Evolutionary conservation across 2,329 filamentous ascomycete genomes (phyloP).

Genomic region (Setomelanomma holmii): DNA sequence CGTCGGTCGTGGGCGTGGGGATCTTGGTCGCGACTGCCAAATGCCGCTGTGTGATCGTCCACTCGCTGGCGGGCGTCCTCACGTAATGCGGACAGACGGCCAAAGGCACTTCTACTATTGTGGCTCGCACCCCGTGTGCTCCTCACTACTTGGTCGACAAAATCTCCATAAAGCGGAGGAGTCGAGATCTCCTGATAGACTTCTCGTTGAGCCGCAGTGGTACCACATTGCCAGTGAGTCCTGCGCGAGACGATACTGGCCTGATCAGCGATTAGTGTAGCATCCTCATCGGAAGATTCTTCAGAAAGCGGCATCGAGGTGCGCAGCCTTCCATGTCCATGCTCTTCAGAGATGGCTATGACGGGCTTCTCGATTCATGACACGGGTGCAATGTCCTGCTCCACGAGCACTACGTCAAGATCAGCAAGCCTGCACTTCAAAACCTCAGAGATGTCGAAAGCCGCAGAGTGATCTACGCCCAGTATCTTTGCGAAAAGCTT

Average conservation of each 20-base stretch:
- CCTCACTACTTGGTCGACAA: constrained; percentile 17
- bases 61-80: too few relatives aligned
- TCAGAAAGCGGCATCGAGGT: neutral
- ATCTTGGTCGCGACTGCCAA: constrained; percentile 13
- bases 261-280: too few relatives aligned
- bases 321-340: neutral
- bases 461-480: constrained; percentile 1
- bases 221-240: too few relatives aligned
- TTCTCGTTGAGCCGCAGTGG: too few relatives aligned
- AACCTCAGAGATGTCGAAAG: constrained; percentile 19
- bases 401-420: constrained; percentile 18
- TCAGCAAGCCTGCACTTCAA: constrained; percentile 4
- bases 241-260: too few relatives aligned
- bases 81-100: neutral
- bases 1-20: constrained; percentile 9
- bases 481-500: constrained; percentile 16
- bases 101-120: neutral
- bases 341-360: neutral
- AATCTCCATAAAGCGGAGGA: constrained; percentile 5
- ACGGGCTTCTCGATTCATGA: constrained; percentile 24
- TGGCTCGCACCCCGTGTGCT: constrained; percentile 6
- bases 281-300: too few relatives aligned
- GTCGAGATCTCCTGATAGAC: too few relatives aligned
- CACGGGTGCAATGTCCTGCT: constrained; percentile 24
- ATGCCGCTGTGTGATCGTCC: constrained; percentile 10